Evolutionary conservation across 106 monocot genomes (phyloP), one percentile per base, ranked within the genome.

Genomic region (Xerophyta viscosa): DNA sequence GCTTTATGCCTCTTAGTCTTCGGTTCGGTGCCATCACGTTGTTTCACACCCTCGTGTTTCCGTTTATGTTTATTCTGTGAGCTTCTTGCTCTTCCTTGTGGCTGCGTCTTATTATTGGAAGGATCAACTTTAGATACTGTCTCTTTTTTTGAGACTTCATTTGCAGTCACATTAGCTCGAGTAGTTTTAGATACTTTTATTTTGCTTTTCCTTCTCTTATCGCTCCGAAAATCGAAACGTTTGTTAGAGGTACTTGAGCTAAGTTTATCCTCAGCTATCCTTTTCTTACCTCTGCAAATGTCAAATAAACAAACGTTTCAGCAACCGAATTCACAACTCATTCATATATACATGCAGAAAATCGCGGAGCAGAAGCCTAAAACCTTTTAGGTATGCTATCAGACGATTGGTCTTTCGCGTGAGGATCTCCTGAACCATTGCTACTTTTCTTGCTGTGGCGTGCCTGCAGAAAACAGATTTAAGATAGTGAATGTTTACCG

Each of bases 201-300:
- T 6, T 49, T 29, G 57, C 58, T 76, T 52, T 64, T 64, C 15
- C 31, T 13, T 54, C 21, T 36, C 21, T 46, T 63, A 37, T 26
- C 22, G 18, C 12, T 46, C 6, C 41, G 50, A 23, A 21, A 33
- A 21, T 26, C 51, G 2, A 61, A 56, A 18, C 20, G 23, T 25
- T 18, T 20, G 41, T 2, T 52, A 11, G 30, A 59, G 26, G 17
- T 60, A 58, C 3, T 8, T 45, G 41, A 15, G 22, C 29, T 27
- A 1, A 33, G n/a, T 26, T n/a, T 44, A 46, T 63, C 45, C 24
- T 53, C 58, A 1, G 22, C 18, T 20, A 20, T 11, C 41, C 64
- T 21, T 57, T 65, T 76, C 24, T 66, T 66, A 28, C 43, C 50
- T 46, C 77, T 77, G 61, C 48, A 77, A 27, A 41, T 23, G 31